These are phyloP conservation scores for Aphanocladium album DNA, from an alignment of 2,329 filamentous ascomycete genomes.

Conservation along the genomic window DNA sequence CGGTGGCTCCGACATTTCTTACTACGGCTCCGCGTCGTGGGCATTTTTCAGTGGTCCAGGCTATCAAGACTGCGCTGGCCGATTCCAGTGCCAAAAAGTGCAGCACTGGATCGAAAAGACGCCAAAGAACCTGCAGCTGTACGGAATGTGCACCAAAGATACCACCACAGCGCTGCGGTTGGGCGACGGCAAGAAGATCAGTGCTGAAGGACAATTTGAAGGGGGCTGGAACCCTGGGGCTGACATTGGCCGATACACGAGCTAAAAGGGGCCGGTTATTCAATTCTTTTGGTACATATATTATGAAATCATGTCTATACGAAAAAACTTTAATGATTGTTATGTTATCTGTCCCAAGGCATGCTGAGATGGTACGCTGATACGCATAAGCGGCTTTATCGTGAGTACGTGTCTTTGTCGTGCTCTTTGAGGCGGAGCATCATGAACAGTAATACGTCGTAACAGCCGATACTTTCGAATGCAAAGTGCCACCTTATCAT, in stretches of 20 bases:
- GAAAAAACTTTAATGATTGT: not conserved
- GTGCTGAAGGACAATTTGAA: conserved; percentile 26
- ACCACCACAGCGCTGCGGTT: conserved; percentile 29
- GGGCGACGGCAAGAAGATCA: conserved; percentile 30
- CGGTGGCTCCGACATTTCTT: conserved; percentile 36
- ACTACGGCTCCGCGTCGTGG: conserved; percentile 37
- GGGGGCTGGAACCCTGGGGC: conserved; percentile 10
- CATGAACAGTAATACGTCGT: too few species aligned
- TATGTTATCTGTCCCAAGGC: not conserved
- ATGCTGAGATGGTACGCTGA: too few species aligned
- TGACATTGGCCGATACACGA: conserved; percentile 4
- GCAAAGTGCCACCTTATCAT: too few species aligned
- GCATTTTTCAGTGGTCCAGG: conserved; percentile 17
- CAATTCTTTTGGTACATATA: not conserved
- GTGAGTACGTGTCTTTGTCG: too few species aligned
- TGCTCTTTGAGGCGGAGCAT: too few species aligned
- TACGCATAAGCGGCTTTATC: too few species aligned
- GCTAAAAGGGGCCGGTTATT: not conserved
- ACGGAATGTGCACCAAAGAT: conserved; percentile 38
- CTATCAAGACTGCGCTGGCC: conserved; percentile 31
- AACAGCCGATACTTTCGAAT: too few species aligned
- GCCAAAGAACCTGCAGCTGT: conserved; percentile 34
- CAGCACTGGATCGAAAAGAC: conserved; percentile 37
- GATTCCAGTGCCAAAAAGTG: conserved; percentile 26
- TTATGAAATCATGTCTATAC: conserved; percentile 4